These are phyloP conservation scores for Cystobasidium slooffiae DNA, from an alignment of 1,284 basidiomycete genomes.

Conservation along the genomic window DNA sequence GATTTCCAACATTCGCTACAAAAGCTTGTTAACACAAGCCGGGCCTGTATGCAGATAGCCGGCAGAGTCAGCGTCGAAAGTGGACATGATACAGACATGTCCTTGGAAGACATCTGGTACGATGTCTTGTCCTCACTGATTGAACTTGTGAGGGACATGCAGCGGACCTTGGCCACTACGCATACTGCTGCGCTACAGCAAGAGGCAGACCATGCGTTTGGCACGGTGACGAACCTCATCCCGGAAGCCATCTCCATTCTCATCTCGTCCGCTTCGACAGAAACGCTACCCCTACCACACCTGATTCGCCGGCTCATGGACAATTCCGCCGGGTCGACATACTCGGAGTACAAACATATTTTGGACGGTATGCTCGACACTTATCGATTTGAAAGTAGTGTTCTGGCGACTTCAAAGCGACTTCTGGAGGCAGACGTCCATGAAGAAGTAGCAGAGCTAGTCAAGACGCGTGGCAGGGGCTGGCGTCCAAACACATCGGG, in stretches of 20 bases:
- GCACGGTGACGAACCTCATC: slow-evolving; percentile 58
- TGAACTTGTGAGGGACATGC: slow-evolving; percentile 5
- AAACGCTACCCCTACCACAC: slow-evolving; percentile 84
- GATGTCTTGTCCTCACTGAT: slow-evolving; percentile 5
- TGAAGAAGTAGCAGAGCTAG: slow-evolving; percentile 65
- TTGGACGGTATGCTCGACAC: slow-evolving; percentile 92
- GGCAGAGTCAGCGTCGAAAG: not conserved
- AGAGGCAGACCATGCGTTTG: not conserved
- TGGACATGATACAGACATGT: not conserved
- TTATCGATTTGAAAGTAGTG: slow-evolving; percentile 86
- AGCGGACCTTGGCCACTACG: not conserved
- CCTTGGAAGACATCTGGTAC: slow-evolving; percentile 17
- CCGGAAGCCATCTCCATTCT: slow-evolving; percentile 83
- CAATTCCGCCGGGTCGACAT: slow-evolving; percentile 60
- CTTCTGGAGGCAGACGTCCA: slow-evolving; percentile 83
- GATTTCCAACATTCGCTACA: not conserved
- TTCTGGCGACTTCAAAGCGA: slow-evolving; percentile 84
- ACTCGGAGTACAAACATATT: slow-evolving; percentile 88
- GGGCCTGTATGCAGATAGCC: slow-evolving; percentile 1
- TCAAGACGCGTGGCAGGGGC: slow-evolving; percentile 55
- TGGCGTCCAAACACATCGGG: slow-evolving; percentile 53
- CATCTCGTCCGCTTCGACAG: slow-evolving; percentile 78
- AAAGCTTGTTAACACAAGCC: not conserved
- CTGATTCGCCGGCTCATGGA: slow-evolving; percentile 89
- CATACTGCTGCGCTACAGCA: not conserved